Evolutionary conservation across 2,329 filamentous ascomycete genomes (phyloP).

Genomic region (Aspergillus puulaauensis): DNA sequence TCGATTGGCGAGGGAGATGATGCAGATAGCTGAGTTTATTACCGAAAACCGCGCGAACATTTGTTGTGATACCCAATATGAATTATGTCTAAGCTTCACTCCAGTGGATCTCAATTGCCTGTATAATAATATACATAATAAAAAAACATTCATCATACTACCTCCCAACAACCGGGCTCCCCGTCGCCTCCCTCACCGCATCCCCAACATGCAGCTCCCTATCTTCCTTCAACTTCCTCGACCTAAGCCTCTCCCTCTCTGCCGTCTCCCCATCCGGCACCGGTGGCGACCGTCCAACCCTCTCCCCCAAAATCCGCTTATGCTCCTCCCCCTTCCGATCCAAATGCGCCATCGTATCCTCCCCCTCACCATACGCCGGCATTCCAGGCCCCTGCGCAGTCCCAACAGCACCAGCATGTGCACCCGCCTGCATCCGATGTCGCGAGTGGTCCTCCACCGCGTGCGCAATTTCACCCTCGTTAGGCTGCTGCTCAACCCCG

Average conservation of each 20-base stretch:
- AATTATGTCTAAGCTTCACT: neutral
- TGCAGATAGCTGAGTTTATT: conserved; percentile 25
- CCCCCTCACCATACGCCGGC: conserved; percentile 33
- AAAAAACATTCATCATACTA: conserved; percentile 13
- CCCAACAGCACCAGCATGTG: conserved; percentile 36
- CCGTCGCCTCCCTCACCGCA: conserved; percentile 28
- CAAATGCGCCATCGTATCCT: conserved; percentile 32
- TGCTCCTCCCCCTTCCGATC: conserved; percentile 36
- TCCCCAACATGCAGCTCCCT: conserved; percentile 28
- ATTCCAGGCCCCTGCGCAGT: conserved; percentile 28
- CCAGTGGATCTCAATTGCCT: neutral
- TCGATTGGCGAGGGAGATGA: conserved; percentile 40
- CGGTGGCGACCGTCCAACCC: conserved; percentile 21
- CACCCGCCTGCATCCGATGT: conserved; percentile 30
- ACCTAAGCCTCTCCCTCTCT: conserved; percentile 26
- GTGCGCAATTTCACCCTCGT: conserved; percentile 35
- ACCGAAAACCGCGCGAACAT: neutral
- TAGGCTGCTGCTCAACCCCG: conserved; percentile 37
- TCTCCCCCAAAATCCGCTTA: conserved; percentile 29
- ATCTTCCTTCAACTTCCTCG: conserved; percentile 28
- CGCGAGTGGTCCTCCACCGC: conserved; percentile 23
- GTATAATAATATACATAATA: neutral
- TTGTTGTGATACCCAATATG: conserved; percentile 16
- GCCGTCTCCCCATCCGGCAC: conserved; percentile 19
- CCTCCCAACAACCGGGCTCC: conserved; percentile 26